Conservation (phyloP, 2,329 filamentous ascomycete species). For the Aspergillus persii region DNA sequence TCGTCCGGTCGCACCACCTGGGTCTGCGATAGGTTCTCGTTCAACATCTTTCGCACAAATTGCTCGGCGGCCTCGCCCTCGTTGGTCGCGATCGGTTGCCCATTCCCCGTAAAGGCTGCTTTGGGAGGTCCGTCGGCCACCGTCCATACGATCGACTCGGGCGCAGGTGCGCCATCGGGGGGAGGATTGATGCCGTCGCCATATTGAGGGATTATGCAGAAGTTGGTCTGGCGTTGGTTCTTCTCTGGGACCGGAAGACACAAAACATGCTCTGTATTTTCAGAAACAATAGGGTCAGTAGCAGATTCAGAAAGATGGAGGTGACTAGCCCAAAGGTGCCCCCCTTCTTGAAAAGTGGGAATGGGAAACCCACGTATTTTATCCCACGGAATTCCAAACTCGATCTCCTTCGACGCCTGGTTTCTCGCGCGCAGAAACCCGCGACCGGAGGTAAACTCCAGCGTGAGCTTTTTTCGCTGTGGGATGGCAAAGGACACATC, state of each 20-base stretch:
- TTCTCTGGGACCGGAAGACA: conserved; percentile 65
- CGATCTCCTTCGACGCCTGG: conserved; percentile 51
- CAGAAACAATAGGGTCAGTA: background rate
- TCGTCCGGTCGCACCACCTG: conserved; percentile 55
- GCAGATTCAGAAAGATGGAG: background rate
- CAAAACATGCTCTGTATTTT: conserved; percentile 52
- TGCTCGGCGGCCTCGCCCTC: conserved; percentile 48
- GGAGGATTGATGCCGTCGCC: conserved; percentile 49
- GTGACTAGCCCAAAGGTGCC: background rate
- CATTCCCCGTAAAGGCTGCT: conserved; percentile 42
- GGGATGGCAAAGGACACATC: conserved; percentile 63
- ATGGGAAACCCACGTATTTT: conserved; percentile 44
- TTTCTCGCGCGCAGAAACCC: conserved; percentile 50
- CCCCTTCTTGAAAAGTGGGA: background rate
- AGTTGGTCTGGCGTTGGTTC: conserved; percentile 61
- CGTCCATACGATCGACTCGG: conserved; percentile 61
- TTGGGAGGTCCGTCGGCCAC: conserved; percentile 54
- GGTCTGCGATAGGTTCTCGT: conserved; percentile 46
- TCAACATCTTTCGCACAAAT: conserved; percentile 46
- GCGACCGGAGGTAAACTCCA: conserved; percentile 52
- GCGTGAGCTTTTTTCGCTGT: conserved; percentile 61
- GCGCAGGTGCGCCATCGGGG: conserved; percentile 41
- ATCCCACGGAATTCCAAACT: conserved; percentile 52
- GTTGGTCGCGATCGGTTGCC: conserved; percentile 44
- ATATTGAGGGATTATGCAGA: conserved; percentile 57